These are phyloP conservation scores for Zygosaccharomyces gambellarensis DNA, from an alignment of 805 yeast species.

Conservation along the genomic window DNA sequence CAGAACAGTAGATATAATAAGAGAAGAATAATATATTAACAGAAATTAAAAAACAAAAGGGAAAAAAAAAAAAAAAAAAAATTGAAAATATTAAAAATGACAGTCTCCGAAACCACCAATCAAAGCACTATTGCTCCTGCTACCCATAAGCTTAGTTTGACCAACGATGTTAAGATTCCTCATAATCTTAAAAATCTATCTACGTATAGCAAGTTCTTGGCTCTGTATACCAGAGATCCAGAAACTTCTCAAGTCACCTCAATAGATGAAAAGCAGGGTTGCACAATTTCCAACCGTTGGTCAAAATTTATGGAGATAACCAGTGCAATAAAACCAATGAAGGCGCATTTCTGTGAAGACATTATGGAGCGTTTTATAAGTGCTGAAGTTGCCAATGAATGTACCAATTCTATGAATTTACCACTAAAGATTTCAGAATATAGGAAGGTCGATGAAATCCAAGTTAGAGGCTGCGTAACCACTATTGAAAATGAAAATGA, in stretches of 20 bases:
- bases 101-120: slow-evolving; percentile 12
- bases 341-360: slow-evolving; percentile 8
- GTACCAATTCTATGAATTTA: slow-evolving; percentile 17
- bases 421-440: slow-evolving; percentile 35
- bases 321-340: slow-evolving; percentile 5
- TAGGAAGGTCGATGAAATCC: slow-evolving; percentile 27
- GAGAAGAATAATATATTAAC: neutral
- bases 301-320: slow-evolving; percentile 12
- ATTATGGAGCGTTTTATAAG: slow-evolving; percentile 22
- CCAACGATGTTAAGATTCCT: slow-evolving; percentile 18
- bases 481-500: slow-evolving; percentile 31
- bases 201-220: slow-evolving; percentile 38
- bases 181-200: slow-evolving; percentile 29
- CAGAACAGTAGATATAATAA: neutral
- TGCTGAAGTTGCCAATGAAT: slow-evolving; percentile 15
- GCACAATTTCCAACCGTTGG: slow-evolving; percentile 33
- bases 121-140: neutral
- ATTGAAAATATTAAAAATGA: slow-evolving; percentile 9
- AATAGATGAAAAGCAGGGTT: slow-evolving; percentile 34
- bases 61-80: neutral
- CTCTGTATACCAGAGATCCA: slow-evolving; percentile 35
- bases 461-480: slow-evolving; percentile 38
- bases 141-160: slow-evolving; percentile 1
- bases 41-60: neutral
- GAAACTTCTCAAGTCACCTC: slow-evolving; percentile 20